Evolutionary conservation across 257 asterid species (phyloP).

Genomic region (Prunella vulgaris): DNA sequence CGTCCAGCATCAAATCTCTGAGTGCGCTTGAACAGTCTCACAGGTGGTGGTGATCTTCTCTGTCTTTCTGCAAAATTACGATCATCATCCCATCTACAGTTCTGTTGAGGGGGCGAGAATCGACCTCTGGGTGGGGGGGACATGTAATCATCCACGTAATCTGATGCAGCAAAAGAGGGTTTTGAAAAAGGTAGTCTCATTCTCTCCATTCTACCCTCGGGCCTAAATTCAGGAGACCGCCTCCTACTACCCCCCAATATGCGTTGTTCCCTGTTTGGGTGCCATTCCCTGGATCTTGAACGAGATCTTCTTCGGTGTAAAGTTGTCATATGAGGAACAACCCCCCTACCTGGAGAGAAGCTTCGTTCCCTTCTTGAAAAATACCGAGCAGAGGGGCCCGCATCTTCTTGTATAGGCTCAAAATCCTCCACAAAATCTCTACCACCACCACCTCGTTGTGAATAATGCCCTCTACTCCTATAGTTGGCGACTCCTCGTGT

Average conservation of each 20-base stretch:
- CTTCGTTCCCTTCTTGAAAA: constrained; percentile 45
- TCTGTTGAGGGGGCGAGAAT: constrained; percentile 36
- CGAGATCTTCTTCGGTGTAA: constrained; percentile 50
- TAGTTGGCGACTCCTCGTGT: constrained; percentile 34
- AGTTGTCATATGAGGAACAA: constrained; percentile 18
- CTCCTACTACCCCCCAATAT: constrained; percentile 33
- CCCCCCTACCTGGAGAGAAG: constrained; percentile 45
- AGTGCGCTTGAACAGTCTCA: constrained; percentile 35
- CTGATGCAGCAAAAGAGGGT: constrained; percentile 41
- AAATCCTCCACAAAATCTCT: constrained; percentile 45
- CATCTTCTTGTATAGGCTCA: constrained; percentile 39
- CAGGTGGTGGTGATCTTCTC: constrained; percentile 60
- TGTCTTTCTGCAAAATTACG: constrained; percentile 40
- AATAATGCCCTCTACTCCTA: constrained; percentile 45
- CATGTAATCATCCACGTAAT: constrained; percentile 42
- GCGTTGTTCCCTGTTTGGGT: constrained; percentile 41
- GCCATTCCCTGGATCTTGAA: constrained; percentile 73
- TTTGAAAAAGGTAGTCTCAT: constrained; percentile 43
- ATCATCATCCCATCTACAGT: constrained; percentile 44
- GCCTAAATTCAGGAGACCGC: constrained; percentile 63
- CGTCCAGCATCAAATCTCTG: constrained; percentile 47
- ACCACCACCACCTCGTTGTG: constrained; percentile 32
- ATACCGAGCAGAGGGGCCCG: constrained; percentile 30
- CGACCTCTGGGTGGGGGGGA: constrained; percentile 60
- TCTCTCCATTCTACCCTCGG: constrained; percentile 52